Conservation (phyloP, 2,329 filamentous ascomycete species). For the Ceratocystis diversiconidia region DNA sequence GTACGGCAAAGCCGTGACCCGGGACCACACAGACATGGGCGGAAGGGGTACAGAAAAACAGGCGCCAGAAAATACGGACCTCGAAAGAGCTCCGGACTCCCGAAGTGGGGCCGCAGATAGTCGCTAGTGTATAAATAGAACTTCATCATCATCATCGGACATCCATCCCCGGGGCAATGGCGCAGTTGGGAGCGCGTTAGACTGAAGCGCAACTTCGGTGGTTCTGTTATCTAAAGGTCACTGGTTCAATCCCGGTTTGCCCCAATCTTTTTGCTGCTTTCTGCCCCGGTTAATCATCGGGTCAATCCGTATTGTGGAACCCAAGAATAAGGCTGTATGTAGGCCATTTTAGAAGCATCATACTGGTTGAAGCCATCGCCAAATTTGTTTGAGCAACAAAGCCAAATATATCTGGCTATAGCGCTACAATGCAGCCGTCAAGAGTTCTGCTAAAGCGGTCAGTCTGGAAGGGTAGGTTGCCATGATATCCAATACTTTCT, state of each 20-base stretch:
- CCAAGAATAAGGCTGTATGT: not conserved
- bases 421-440: conserved; percentile 49
- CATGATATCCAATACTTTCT: not conserved
- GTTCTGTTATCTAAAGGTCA: conserved; percentile 15
- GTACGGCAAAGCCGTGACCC: no score
- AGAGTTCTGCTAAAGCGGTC: conserved; percentile 57
- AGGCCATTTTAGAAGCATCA: not conserved
- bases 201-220: conserved; percentile 14
- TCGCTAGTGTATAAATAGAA: no score
- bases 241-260: conserved; percentile 17
- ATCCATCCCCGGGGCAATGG: conserved; percentile 8
- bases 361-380: not conserved
- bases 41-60: no score
- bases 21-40: no score
- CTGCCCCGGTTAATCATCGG: not conserved
- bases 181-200: conserved; percentile 18
- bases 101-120: no score
- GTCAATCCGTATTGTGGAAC: not conserved
- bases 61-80: no score
- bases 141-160: no score
- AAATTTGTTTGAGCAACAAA: not conserved
- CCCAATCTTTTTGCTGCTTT: conserved; percentile 1
- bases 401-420: not conserved
- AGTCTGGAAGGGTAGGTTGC: conserved; percentile 65
- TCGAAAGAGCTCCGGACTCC: no score